Evolutionary conservation across 257 asterid species (phyloP), one percentile per base, ranked within the genome.

Genomic region (Agastache rugosa): DNA sequence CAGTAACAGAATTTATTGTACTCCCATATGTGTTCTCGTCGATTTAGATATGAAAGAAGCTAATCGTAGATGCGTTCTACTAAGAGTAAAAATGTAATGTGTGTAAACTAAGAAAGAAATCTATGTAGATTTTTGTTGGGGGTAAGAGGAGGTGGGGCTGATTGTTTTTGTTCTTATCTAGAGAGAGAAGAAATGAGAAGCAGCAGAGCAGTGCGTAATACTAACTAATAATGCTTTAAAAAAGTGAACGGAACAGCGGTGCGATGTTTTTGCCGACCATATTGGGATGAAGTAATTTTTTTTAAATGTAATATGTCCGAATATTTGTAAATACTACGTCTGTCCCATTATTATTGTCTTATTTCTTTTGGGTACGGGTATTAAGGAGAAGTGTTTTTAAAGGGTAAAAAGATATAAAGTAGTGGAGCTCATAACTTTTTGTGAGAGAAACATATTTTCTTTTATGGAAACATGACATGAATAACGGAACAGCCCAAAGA

Each of bases 181-280:
- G 4, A 60, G 44, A 23, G 22, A 41, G 42, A 20, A 3, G 60
- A 35, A 53, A 31, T 47, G 25, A 63, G 73, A 75, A 77, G 83
- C 50, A 60, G 44, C 53, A 27, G 59, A 68, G 67, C 54, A 67
- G 72, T 65, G 70, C 12, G n/a, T n/a, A n/a, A n/a, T n/a, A n/a
- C n/a, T n/a, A n/a, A n/a, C n/a, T n/a, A n/a, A 3, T 34, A 58
- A 31, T 31, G 37, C 27, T 44, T 70, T 71, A 3, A 60, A 35
- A 73, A 82, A 77, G 84, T 64, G 85, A 59, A 41, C 25, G 53
- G 83, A 67, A 48, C 54, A 64, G 85, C 19, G 84, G 80, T 56
- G 79, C 35, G 53, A 73, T 73, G 75, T 35, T 78, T 81, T 82
- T 72, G 80, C 83, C 78, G 84, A 81, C 80, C 63, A 60, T 75